Evolutionary conservation across 495 filamentous ascomycete genomes (phyloP), one percentile per base, ranked within the genome.

Genomic region (Elasticomyces elasticus): DNA sequence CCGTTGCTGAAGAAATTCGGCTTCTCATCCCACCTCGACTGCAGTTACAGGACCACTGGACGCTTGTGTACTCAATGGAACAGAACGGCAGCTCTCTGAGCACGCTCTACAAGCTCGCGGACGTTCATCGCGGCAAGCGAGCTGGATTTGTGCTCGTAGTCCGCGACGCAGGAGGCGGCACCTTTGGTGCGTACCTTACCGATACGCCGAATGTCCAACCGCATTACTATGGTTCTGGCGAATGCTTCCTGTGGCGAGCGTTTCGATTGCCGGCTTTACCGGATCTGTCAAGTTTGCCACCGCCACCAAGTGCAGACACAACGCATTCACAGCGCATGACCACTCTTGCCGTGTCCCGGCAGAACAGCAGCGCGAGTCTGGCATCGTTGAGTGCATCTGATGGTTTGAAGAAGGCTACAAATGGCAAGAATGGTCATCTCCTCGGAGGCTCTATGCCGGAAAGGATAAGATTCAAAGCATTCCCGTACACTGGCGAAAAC

Each of bases 201-300:
- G 90, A 97, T 62, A 73, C 81, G 26, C 89, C 89, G 3, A 84
- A 83, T 61, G 85, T 86, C 0, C 67, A 77, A n/a, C 63, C 85
- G 0, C 87, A 90, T 51, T 98, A 92, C 75, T 97, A 81, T 67
- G 92, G 92, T 65, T 96, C 85, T 0, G 92, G 94, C 59, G 92
- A 98, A 71, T 96, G 94, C 67, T 98, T 98, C 73, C 82, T 98
- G 64, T 98, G 92, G 92, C 84, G 88, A 35, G 85, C 89, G 1
- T 81, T 80, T 44, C 69, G 81, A 31, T 71, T 87, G 15, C 64
- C 69, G 2, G 62, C 79, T 0, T 64, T 75, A 1, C 69, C 83
- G 44, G 63, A 71, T 37, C 66, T 82, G 4, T 41, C 62, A 7
- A 68, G 75, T 2, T 74, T 83, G 1, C 86, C 87, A 1, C 88